Evolutionary conservation across 768 basidiomycete genomes (phyloP).

Genomic region (Tylopilus plumbeoviolaceoides): DNA sequence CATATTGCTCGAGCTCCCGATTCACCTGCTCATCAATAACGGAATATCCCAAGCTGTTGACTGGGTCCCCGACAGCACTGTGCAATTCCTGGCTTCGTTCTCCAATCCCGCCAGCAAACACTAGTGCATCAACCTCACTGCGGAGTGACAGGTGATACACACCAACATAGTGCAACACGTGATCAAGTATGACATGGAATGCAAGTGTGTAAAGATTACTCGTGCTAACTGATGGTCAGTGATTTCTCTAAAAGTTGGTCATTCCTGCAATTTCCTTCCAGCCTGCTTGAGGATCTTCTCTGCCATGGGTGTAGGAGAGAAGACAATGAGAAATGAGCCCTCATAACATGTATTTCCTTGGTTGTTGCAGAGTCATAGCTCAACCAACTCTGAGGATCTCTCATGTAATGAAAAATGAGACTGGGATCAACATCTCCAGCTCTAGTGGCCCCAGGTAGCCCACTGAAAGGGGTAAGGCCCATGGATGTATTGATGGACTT

Average conservation of each 20-base stretch:
- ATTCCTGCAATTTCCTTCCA: conserved; percentile 79
- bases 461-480: conserved; percentile 88
- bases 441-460: conserved; percentile 86
- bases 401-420: conserved; percentile 78
- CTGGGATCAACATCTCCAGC: conserved; percentile 81
- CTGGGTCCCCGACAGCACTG: conserved; percentile 48
- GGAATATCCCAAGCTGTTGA: conserved; percentile 61
- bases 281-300: conserved; percentile 66
- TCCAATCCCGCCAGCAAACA: conserved; percentile 88
- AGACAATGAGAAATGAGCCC: conserved; percentile 25
- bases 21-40: conserved; percentile 48
- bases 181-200: conserved; percentile 73
- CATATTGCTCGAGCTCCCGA: conserved; percentile 29
- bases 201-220: conserved; percentile 52
- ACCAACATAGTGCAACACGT: conserved; percentile 68
- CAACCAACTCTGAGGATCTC: conserved; percentile 45
- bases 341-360: conserved; percentile 50
- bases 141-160: conserved; percentile 72
- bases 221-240: conserved; percentile 28
- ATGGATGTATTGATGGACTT: conserved; percentile 82
- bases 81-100: conserved; percentile 67
- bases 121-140: conserved; percentile 67
- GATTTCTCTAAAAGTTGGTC: conserved; percentile 76
- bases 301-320: neutral
- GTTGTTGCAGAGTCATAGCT: conserved; percentile 48